Evolutionary conservation across 331 rosid species (phyloP).

Genomic region (Prunus yedoensis): DNA sequence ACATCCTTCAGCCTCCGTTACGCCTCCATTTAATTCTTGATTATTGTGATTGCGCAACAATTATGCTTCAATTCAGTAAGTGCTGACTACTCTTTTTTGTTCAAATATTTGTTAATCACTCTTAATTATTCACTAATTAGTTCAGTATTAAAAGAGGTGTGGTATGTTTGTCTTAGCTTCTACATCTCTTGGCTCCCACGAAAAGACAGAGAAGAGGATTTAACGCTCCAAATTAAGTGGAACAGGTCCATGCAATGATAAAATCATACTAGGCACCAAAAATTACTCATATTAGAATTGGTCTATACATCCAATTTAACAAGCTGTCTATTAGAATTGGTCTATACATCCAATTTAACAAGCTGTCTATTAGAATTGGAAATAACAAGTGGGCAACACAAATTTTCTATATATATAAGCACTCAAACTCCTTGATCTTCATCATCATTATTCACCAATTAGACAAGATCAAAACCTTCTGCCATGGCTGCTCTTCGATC

Average conservation of each 20-base stretch:
- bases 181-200: neutral
- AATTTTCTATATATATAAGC: neutral
- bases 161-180: neutral
- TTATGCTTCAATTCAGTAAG: too few species aligned
- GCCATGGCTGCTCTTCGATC: conserved; percentile 8
- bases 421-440: neutral
- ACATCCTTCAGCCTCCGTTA: too few species aligned
- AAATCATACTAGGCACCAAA: neutral
- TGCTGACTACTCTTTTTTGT: too few species aligned
- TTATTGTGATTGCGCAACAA: too few species aligned
- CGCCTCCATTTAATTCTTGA: too few species aligned
- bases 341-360: neutral
- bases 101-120: neutral
- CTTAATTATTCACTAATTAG: neutral
- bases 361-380: too few species aligned
- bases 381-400: neutral
- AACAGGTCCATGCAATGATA: neutral
- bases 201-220: neutral
- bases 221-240: neutral
- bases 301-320: too few species aligned
- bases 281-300: neutral
- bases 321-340: neutral
- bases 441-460: neutral
- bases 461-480: neutral
- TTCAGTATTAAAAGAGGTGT: neutral